Base-by-base conservation (phyloP, 2,329 filamentous ascomycete species). In the Aspergillus aculeatus region DNA sequence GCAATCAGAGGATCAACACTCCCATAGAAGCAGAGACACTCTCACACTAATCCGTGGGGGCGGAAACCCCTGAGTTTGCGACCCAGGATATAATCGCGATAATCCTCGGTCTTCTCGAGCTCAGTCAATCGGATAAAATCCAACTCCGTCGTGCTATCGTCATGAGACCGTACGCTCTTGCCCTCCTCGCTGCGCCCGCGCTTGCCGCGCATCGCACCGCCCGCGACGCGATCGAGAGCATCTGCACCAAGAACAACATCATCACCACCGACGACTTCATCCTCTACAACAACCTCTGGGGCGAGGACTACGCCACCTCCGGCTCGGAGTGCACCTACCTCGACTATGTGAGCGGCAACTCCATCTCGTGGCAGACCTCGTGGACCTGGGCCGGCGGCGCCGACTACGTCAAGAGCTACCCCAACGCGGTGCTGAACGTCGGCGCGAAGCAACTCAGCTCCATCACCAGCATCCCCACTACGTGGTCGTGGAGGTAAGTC, bases 251-350 rank as follows among this genome's bases (percentile, higher is more conserved):
- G 53, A 55, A 67, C 51, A 74, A 67, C 38, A 69, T 69, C 16
- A 55, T 73, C 2, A 53, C 67, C 5, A 75, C 72, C 2, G 74
- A 71, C 29, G 68, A 65, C 21, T 81, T 79, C 68, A 80, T 72
- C 49, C 66, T 82, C 56, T 81, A 81, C 71, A 78, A 82, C 69
- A 80, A 82, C 69, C 77, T 80, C 57, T 82, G 80, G 80, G 78
- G 78, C 12, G 50, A 69, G 31, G 60, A 60, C 1, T 47, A 72
- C 19, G 73, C 69, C 3, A 55, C 53, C 19, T 58, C 61, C 12
- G 76, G 77, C 49, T 70, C 66, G 35, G 76, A 79, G 61, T 78
- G 76, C 68, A 77, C 75, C n/a, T 73, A 71, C 41, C 64, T 78
- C 11, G 66, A 71, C 63, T 62, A 64, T 6, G 65, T 73, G 32